Base-by-base conservation (phyloP, 2,329 filamentous ascomycete genomes). In the Fusarium azukiicola region DNA sequence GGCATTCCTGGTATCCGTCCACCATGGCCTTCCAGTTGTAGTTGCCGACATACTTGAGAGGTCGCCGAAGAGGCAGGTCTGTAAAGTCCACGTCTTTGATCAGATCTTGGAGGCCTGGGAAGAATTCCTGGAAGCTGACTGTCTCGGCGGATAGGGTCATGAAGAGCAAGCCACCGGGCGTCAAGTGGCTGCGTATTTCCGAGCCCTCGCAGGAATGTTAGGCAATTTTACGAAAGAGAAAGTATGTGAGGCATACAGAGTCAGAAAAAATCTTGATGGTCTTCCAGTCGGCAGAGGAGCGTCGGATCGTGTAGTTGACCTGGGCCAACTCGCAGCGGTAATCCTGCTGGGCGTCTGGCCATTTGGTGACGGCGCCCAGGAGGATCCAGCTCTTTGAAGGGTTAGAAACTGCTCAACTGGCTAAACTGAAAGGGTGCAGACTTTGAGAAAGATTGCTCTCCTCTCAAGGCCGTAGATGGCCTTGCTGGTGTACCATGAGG, bases 121-220 rank as follows among this genome's bases (percentile, higher is more conserved):
- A 93, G 84, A 89, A 93, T 52, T 92, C 88, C 23, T 91, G 84
- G 75, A 93, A 93, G 80, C 1, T 89, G 89, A 23, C 90, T 87
- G 38, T 90, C 84, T 23, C 88, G 83, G 17, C 66, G 7, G 89
- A 90, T 6, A 93, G 84, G 6, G 91, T 90, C 9, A 89, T 85
- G 74, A 93, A 93, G 2, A 93, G 80, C 0, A 93, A 86, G 1
- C 92, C 92, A 2, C 90, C 92, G 1, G 87, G 85, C 0, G 91
- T 93, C 52, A 92, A 50, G 61, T 81, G 71, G 47, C 72, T 74
- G 6, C 76, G 78, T 40, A 81, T 75, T 23, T 77, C 50, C 5
- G 66, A 40, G 46, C 75, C 78, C 78, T 81, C 6, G 40, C 27
- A n/a, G 44, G 38, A 46, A 56, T 23, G 21, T 44, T 21, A 2